phyloP scores from a whole-genome alignment of 805 yeast genomes.

The Zygosaccharomyces pseudorouxii region DNA sequence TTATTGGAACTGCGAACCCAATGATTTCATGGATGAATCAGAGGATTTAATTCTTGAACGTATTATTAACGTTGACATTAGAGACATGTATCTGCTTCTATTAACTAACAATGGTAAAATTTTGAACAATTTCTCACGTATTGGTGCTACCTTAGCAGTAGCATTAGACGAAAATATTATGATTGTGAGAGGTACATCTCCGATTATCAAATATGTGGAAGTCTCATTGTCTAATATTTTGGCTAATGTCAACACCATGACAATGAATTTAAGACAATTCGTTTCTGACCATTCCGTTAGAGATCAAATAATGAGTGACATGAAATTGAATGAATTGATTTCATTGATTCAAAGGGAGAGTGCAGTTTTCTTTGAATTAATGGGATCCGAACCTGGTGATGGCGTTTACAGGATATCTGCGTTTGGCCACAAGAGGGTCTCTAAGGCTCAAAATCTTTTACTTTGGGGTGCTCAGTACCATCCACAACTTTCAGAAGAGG shows the following conservation, averaged over 20 bases:
- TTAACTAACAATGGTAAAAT: constrained; percentile 34
- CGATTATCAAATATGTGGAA: constrained; percentile 30
- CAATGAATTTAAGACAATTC: constrained; percentile 16
- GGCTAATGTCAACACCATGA: constrained; percentile 23
- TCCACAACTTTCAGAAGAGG: constrained; percentile 17
- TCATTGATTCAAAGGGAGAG: constrained; percentile 23
- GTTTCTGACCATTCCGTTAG: constrained; percentile 17
- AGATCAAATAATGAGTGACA: constrained; percentile 3
- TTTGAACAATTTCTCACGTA: constrained; percentile 28
- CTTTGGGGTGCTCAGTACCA: constrained; percentile 25
- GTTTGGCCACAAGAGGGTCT: constrained; percentile 27
- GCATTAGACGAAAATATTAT: constrained; percentile 27
- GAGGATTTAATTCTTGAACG: constrained; percentile 25
- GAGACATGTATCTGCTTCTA: constrained; percentile 27
- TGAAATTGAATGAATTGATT: constrained; percentile 14
- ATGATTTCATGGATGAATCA: constrained; percentile 16
- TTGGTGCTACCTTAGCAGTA: constrained; percentile 30
- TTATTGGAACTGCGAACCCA: constrained; percentile 22
- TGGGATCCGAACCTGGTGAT: constrained; percentile 8
- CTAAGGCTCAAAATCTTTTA: constrained; percentile 24
- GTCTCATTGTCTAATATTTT: constrained; percentile 29
- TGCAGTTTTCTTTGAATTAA: constrained; percentile 20
- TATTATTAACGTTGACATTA: constrained; percentile 21
- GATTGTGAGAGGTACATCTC: constrained; percentile 23
- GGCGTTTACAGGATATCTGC: constrained; percentile 24